These are phyloP conservation scores for Omphalea diandra DNA, from an alignment of 441 rosid genomes.

Conservation along the genomic window DNA sequence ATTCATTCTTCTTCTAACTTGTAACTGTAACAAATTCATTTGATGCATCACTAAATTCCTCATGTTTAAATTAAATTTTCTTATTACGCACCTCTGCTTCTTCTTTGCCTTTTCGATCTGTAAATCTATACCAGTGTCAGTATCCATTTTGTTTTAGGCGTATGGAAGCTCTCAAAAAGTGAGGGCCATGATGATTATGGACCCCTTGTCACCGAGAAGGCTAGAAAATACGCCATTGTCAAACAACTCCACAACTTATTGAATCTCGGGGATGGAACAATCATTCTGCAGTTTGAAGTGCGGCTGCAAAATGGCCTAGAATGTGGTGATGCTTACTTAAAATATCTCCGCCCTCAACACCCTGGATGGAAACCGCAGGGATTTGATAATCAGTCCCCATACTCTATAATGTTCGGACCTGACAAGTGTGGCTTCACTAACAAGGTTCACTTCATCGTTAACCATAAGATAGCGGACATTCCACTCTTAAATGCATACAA, in stretches of 20 bases:
- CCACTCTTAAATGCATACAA: neutral
- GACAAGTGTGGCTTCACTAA: slow-evolving; percentile 95
- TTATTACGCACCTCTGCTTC: too few species aligned
- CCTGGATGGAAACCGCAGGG: slow-evolving; percentile 78
- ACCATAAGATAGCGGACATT: slow-evolving; percentile 48
- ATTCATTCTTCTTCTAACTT: too few species aligned
- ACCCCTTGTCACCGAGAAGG: slow-evolving; percentile 86
- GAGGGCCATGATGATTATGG: slow-evolving; percentile 96
- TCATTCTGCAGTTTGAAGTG: slow-evolving; percentile 81
- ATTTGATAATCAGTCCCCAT: slow-evolving; percentile 81
- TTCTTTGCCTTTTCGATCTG: neutral
- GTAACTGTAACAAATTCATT: too few species aligned
- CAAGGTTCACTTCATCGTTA: slow-evolving; percentile 94
- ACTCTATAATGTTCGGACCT: slow-evolving; percentile 95
- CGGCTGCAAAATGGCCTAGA: slow-evolving; percentile 92
- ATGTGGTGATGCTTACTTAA: slow-evolving; percentile 96
- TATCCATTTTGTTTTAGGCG: slow-evolving; percentile 46
- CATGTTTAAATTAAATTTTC: too few species aligned
- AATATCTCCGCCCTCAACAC: slow-evolving; percentile 84
- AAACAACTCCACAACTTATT: slow-evolving; percentile 64
- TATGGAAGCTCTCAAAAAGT: slow-evolving; percentile 87
- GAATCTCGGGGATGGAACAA: slow-evolving; percentile 71
- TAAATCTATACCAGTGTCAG: slow-evolving; percentile 7
- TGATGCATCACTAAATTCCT: too few species aligned
- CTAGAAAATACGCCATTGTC: slow-evolving; percentile 86